phyloP scores from a whole-genome alignment of 306 rosid genomes.

The Cucumis sativus region DNA sequence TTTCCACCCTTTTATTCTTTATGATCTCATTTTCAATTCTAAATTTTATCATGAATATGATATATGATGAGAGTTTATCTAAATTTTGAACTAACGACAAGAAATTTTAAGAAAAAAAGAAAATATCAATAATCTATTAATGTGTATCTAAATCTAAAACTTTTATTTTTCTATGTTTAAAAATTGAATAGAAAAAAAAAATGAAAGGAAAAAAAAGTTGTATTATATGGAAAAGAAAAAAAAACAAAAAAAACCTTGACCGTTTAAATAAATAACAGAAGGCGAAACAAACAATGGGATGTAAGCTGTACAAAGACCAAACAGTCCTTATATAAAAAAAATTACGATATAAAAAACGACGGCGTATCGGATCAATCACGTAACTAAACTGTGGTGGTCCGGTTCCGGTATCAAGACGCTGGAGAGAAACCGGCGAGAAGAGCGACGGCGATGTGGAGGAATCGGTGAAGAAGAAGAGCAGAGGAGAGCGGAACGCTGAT shows the following conservation, averaged over 20 bases:
- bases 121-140: too few species aligned
- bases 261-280: background rate
- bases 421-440: constrained; percentile 1
- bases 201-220: too few species aligned
- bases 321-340: background rate
- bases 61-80: too few species aligned
- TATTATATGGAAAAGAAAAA: too few species aligned
- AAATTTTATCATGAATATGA: too few species aligned
- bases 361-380: background rate
- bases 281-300: background rate
- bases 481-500: constrained; percentile 15
- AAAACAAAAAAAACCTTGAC: background rate
- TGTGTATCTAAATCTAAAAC: too few species aligned
- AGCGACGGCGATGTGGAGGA: background rate
- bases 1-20: too few species aligned
- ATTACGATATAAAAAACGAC: background rate
- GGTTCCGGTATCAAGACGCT: background rate
- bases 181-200: too few species aligned
- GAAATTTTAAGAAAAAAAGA: too few species aligned
- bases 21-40: too few species aligned
- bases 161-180: too few species aligned
- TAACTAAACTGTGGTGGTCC: background rate
- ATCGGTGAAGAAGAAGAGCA: background rate
- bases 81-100: too few species aligned
- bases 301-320: background rate